Evolutionary conservation across 345 rosid genomes (phyloP).

Genomic region (Lepidium africanum): DNA sequence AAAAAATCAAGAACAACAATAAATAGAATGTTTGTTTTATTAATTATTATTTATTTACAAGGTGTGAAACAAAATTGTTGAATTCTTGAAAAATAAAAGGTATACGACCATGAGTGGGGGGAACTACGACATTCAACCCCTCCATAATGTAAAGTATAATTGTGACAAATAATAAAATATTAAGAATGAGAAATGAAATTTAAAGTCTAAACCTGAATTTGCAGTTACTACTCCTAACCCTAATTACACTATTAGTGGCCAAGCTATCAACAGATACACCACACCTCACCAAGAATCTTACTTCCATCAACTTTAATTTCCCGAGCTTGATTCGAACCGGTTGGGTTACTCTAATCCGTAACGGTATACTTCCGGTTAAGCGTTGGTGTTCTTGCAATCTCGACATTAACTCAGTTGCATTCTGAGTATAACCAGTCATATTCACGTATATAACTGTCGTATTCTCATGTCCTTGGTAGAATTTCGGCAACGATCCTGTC

Average conservation of each 20-base stretch:
- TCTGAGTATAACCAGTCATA: conserved; percentile 46
- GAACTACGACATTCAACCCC: background rate
- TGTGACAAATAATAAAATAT: background rate
- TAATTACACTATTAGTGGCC: conserved; percentile 35
- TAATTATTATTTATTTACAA: background rate
- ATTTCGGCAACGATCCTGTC: conserved; percentile 66
- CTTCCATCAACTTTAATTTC: conserved; percentile 53
- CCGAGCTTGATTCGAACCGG: conserved; percentile 82
- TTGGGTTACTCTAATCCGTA: conserved; percentile 58
- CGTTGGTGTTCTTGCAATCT: conserved; percentile 37
- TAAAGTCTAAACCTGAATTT: conserved; percentile 54
- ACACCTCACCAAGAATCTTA: conserved; percentile 58
- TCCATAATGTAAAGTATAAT: background rate
- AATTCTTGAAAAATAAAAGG: background rate
- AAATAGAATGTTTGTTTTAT: background rate
- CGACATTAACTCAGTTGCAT: conserved; percentile 37
- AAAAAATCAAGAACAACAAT: background rate
- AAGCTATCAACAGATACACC: conserved; percentile 44
- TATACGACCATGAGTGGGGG: background rate
- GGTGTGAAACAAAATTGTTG: conserved; percentile 5
- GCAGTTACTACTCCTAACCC: conserved; percentile 50
- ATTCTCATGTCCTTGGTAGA: conserved; percentile 87
- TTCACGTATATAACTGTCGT: conserved; percentile 55
- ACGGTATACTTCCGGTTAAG: conserved; percentile 48
- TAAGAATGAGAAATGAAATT: conserved; percentile 3